Evolutionary conservation across 2,329 filamentous ascomycete genomes (phyloP).

Genomic region (Tolypocladium tundrense): DNA sequence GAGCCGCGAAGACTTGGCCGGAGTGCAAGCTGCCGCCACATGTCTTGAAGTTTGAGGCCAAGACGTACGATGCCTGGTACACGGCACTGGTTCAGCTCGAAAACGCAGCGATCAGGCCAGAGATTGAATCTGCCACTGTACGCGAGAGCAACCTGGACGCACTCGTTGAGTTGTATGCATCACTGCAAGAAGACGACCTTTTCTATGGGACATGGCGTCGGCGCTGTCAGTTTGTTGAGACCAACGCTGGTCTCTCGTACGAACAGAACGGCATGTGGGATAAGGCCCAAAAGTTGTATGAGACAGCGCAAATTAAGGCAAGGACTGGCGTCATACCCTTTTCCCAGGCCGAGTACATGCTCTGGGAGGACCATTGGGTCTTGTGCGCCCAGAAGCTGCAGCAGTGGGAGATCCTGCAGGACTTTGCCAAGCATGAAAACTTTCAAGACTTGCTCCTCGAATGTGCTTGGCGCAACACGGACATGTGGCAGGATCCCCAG

Average conservation of each 20-base stretch:
- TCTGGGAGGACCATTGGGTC: slow-evolving; percentile 99
- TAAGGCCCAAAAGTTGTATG: slow-evolving; percentile 94
- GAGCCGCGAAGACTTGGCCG: slow-evolving; percentile 73
- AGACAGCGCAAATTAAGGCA: slow-evolving; percentile 93
- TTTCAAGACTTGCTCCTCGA: slow-evolving; percentile 93
- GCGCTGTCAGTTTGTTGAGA: slow-evolving; percentile 92
- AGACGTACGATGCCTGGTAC: slow-evolving; percentile 96
- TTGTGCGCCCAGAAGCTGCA: slow-evolving; percentile 96
- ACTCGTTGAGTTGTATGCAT: slow-evolving; percentile 84
- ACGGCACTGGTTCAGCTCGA: slow-evolving; percentile 86
- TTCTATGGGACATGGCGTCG: slow-evolving; percentile 97
- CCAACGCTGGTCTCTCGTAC: slow-evolving; percentile 91
- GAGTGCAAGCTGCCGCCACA: slow-evolving; percentile 90
- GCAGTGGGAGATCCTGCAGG: slow-evolving; percentile 95
- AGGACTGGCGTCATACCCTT: slow-evolving; percentile 93
- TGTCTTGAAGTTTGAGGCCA: slow-evolving; percentile 88
- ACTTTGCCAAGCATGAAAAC: slow-evolving; percentile 98
- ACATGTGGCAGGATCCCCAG: slow-evolving; percentile 83
- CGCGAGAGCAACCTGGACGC: slow-evolving; percentile 94
- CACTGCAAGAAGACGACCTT: slow-evolving; percentile 86
- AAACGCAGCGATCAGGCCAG: slow-evolving; percentile 73
- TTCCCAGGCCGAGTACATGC: slow-evolving; percentile 92
- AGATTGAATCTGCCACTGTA: slow-evolving; percentile 73
- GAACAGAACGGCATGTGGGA: slow-evolving; percentile 99
- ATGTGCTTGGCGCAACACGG: slow-evolving; percentile 89